Percentiles rank a stretch among this genome's conserved stretches.
Conservation (phyloP, 345 rosid genomes). For the Corchorus olitorius region DNA sequence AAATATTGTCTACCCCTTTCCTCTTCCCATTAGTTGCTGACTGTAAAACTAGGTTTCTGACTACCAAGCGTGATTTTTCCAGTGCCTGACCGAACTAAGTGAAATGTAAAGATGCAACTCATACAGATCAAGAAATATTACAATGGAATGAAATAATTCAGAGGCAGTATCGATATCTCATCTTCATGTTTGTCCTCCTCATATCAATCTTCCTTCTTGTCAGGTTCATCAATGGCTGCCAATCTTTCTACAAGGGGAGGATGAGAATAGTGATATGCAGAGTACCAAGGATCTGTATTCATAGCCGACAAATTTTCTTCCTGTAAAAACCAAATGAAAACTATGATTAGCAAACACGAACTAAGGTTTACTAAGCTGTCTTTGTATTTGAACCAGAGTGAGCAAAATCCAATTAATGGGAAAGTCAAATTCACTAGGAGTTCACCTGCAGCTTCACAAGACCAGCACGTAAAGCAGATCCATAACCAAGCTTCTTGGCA, state of each 20-base stretch:
- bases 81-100: slow-evolving; percentile 12
- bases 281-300: slow-evolving; percentile 98
- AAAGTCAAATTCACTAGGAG: neutral
- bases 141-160: slow-evolving; percentile 25
- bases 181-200: neutral
- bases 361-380: neutral
- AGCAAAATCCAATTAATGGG: neutral
- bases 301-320: slow-evolving; percentile 96
- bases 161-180: neutral
- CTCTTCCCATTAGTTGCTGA: neutral
- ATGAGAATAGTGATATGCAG: slow-evolving; percentile 96
- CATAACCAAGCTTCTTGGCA: slow-evolving; percentile 90
- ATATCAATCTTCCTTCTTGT: slow-evolving; percentile 71
- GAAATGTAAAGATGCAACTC: slow-evolving; percentile 15
- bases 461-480: slow-evolving; percentile 76
- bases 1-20: neutral
- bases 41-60: slow-evolving; percentile 23
- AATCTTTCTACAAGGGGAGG: slow-evolving; percentile 96
- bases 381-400: neutral
- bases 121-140: slow-evolving; percentile 22
- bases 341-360: neutral
- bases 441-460: slow-evolving; percentile 97
- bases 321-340: slow-evolving; percentile 42
- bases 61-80: slow-evolving; percentile 9
- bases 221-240: slow-evolving; percentile 71